Conservation (phyloP, 345 rosid species). For the Citrus cavaleriei region DNA sequence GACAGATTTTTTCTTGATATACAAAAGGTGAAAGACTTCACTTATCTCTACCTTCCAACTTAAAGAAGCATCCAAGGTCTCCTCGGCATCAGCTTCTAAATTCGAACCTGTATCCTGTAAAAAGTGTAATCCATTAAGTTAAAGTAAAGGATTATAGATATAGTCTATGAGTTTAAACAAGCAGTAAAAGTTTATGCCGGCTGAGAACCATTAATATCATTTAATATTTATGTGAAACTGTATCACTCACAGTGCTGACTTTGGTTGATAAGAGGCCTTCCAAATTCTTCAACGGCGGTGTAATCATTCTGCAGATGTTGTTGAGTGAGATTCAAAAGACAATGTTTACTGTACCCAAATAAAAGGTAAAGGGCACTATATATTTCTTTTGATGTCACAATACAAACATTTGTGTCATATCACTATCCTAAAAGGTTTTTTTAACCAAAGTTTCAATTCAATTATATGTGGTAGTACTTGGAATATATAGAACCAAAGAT, state of each 20-base stretch:
- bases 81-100: constrained; percentile 42
- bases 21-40: neutral
- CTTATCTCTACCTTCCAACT: constrained; percentile 60
- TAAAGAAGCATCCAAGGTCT: constrained; percentile 58
- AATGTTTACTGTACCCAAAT: neutral
- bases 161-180: too few relatives aligned
- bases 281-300: constrained; percentile 40
- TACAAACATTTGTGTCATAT: neutral
- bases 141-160: too few relatives aligned
- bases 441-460: neutral
- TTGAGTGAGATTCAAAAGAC: neutral
- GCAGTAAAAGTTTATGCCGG: too few relatives aligned
- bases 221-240: too few relatives aligned
- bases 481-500: constrained; percentile 1
- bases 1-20: too few relatives aligned
- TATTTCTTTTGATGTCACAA: neutral
- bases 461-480: neutral
- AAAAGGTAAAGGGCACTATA: neutral
- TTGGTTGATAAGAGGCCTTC: constrained; percentile 28
- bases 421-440: neutral
- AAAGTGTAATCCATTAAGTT: constrained; percentile 11
- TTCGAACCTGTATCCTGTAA: constrained; percentile 60
- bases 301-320: constrained; percentile 34
- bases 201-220: too few relatives aligned
- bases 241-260: too few relatives aligned